A percentile compares a stretch with the other conserved stretches of the same genome.
These are phyloP conservation scores for Silene uniflora DNA, from an alignment of 148 eudicot genomes.

Conservation along the genomic window DNA sequence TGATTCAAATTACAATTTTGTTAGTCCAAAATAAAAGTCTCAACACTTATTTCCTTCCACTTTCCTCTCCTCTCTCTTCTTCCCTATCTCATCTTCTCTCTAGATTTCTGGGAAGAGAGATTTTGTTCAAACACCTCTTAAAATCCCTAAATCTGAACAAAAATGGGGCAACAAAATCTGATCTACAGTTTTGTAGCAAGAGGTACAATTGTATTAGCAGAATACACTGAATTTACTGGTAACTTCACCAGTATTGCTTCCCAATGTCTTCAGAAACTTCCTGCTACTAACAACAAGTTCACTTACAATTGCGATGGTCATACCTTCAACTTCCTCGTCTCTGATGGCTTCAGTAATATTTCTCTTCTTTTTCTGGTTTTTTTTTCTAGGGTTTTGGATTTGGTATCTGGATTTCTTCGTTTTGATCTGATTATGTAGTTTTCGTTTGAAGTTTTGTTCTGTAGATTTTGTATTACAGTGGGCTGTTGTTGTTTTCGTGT, in stretches of 20 bases:
- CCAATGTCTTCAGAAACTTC: slow-evolving; percentile 49
- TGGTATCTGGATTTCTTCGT: not conserved
- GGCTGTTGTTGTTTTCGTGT: not conserved
- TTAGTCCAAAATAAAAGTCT: too few relatives aligned
- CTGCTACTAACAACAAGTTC: slow-evolving; percentile 50
- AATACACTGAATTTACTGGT: slow-evolving; percentile 47
- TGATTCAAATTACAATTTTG: too few relatives aligned
- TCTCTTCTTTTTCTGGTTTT: not conserved
- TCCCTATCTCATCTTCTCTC: not conserved
- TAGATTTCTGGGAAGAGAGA: not conserved
- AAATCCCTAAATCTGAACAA: not conserved
- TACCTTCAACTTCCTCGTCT: slow-evolving; percentile 49
- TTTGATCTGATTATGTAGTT: not conserved
- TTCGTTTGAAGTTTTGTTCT: too few relatives aligned
- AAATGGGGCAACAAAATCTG: slow-evolving; percentile 47
- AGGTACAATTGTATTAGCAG: slow-evolving; percentile 43
- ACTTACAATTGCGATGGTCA: slow-evolving; percentile 56
- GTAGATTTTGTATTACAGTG: too few relatives aligned
- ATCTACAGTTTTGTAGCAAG: slow-evolving; percentile 52
- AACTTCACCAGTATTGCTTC: slow-evolving; percentile 47
- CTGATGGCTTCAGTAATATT: slow-evolving; percentile 47
- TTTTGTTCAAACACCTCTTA: not conserved
- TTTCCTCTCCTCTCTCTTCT: not conserved
- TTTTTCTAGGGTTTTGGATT: not conserved
- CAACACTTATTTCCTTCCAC: too few relatives aligned